Base-by-base conservation (phyloP, 345 rosid species). In the Toxicodendron radicans region DNA sequence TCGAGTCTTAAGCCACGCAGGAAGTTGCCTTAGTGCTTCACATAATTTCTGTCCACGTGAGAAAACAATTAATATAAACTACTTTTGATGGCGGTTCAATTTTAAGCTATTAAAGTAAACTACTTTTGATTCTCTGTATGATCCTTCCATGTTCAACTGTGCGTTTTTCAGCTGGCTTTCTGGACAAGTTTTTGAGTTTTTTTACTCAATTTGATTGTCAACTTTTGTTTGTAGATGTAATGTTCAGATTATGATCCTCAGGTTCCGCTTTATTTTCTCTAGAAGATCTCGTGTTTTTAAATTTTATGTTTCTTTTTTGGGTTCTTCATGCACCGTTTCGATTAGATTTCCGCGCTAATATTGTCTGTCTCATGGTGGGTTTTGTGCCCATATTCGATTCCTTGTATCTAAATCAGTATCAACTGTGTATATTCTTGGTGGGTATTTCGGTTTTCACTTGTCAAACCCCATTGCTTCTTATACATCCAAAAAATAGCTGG, bases 71-170 rank as follows among this genome's bases (percentile, higher is more conserved):
- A 33, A 38, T 38, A 38, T 38, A 14, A 61, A 8, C 24, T 73
- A 48, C 51, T 11, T 61, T 73, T 11, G 21, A 13, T n/a, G 4
- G 45, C 35, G 1, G n/a, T 27, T 58, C 68, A 14, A 1, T 60
- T 64, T 24, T n/a, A 59, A 46, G 14, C 9, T n/a, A 38, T 10
- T 6, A 46, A 46, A 46, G 43, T 17, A 12, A 64, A 23, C 11
- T 5, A 21, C 0, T 33, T 60, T 35, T 9, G 48, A 23, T 60
- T 30, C 72, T n/a, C 24, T 58, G 59, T 58, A 30, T 58, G 51
- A 52, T 60, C 72, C 43, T 38, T 7, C 43, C 83, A 60, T 84
- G 70, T 66, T 45, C 43, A 58, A 18, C 59, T 52, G 71, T n/a
- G 49, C 43, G 48, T 20, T 74, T 12, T 56, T 48, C 52, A 2